phyloP scores from a whole-genome alignment of 2,329 filamentous ascomycete species.

The Tolypocladium endophyticum region DNA sequence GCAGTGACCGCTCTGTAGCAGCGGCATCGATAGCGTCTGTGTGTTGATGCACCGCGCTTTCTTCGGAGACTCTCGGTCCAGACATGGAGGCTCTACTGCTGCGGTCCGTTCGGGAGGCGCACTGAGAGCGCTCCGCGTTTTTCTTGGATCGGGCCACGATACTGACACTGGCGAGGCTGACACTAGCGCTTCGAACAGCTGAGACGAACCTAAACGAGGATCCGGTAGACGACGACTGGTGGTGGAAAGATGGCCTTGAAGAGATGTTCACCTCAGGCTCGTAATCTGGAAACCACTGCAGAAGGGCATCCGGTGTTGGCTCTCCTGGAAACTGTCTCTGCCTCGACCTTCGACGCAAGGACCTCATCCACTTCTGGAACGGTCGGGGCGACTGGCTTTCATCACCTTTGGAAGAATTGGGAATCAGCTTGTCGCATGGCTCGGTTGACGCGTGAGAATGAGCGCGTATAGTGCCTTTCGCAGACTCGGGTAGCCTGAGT shows the following conservation, averaged over 20 bases:
- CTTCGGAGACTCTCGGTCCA: constrained; percentile 52
- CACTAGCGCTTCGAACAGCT: constrained; percentile 70
- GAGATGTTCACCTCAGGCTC: neutral
- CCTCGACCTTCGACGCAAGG: constrained; percentile 47
- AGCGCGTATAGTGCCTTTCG: constrained; percentile 4
- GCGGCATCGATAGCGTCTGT: constrained; percentile 49
- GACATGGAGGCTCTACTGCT: constrained; percentile 52
- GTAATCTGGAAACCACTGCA: neutral
- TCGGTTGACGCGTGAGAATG: constrained; percentile 16
- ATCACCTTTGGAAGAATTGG: constrained; percentile 1
- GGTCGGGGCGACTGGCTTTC: constrained; percentile 22
- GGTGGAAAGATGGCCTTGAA: constrained; percentile 1
- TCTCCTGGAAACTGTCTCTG: constrained; percentile 17
- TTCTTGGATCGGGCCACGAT: constrained; percentile 50
- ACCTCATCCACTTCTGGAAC: constrained; percentile 66
- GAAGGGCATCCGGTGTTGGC: constrained; percentile 2
- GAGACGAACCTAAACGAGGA: constrained; percentile 73
- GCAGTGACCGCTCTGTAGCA: constrained; percentile 60
- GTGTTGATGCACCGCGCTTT: constrained; percentile 51
- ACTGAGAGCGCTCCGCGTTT: constrained; percentile 38
- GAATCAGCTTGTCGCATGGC: constrained; percentile 5
- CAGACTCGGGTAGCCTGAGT: neutral
- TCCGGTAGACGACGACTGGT: constrained; percentile 45
- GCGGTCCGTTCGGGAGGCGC: constrained; percentile 48
- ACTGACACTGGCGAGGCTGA: constrained; percentile 66